A percentile compares a stretch with the other conserved stretches of the same genome.
Evolutionary conservation across 2,329 filamentous ascomycete species (phyloP).

Genomic region (Tolypocladium ovalisporum): DNA sequence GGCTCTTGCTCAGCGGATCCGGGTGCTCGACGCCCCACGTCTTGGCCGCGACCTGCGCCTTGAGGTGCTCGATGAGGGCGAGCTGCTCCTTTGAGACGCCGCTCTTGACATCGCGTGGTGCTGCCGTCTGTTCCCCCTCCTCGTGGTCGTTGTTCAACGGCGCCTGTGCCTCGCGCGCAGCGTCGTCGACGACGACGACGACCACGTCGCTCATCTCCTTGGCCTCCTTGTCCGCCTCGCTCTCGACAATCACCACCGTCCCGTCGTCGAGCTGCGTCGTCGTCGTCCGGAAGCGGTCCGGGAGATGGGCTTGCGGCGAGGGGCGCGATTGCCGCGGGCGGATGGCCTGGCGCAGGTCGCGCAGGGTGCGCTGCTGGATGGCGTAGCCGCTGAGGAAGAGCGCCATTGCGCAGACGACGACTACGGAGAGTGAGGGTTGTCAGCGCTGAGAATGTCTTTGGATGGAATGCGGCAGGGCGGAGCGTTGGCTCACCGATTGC

Average conservation of each 20-base stretch:
- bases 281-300: constrained; percentile 35
- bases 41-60: constrained; percentile 20
- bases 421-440: constrained; percentile 23
- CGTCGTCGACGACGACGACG: constrained; percentile 17
- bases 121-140: background rate
- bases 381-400: constrained; percentile 83
- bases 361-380: constrained; percentile 77
- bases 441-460: constrained; percentile 1
- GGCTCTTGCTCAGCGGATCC: constrained; percentile 23
- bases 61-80: constrained; percentile 19
- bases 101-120: constrained; percentile 4
- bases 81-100: constrained; percentile 14
- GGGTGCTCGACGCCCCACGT: constrained; percentile 22
- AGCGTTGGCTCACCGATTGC: constrained; percentile 42
- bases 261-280: constrained; percentile 37
- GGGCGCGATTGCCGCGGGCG: constrained; percentile 33
- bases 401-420: constrained; percentile 66
- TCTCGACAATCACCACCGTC: constrained; percentile 27
- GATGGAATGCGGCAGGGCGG: constrained; percentile 9
- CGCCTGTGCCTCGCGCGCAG: constrained; percentile 11
- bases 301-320: constrained; percentile 37
- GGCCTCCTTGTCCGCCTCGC: constrained; percentile 19
- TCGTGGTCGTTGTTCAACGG: background rate
- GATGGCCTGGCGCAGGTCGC: constrained; percentile 65
- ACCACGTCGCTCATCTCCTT: constrained; percentile 11